These are phyloP conservation scores for Globisporangium splendens DNA, from an alignment of 352 stramenopile genomes.

Conservation along the genomic window DNA sequence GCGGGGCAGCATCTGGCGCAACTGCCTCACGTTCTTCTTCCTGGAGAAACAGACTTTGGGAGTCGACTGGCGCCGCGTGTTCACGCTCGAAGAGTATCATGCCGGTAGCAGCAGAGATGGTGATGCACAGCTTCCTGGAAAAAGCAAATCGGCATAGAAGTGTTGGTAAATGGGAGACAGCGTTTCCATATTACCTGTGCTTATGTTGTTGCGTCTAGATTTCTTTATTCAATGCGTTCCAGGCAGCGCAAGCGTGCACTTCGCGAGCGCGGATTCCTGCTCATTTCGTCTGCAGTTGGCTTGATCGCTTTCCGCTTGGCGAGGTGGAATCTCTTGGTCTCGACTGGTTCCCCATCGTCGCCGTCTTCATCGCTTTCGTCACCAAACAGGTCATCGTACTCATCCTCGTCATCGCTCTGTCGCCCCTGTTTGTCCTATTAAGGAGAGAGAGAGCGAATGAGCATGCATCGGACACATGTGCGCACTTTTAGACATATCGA, in stretches of 20 bases:
- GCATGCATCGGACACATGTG: not conserved
- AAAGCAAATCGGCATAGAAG: slow-evolving; percentile 23
- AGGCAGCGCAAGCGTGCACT: slow-evolving; percentile 74
- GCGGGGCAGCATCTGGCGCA: slow-evolving; percentile 39
- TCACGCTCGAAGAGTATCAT: slow-evolving; percentile 51
- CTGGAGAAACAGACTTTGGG: slow-evolving; percentile 14
- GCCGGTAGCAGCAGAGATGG: not conserved
- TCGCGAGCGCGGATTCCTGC: slow-evolving; percentile 56
- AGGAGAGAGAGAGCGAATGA: not conserved
- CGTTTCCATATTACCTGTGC: not conserved
- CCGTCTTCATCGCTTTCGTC: slow-evolving; percentile 21
- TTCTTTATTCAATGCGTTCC: slow-evolving; percentile 42
- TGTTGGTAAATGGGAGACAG: slow-evolving; percentile 5
- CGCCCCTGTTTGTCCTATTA: slow-evolving; percentile 38
- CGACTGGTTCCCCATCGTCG: slow-evolving; percentile 14
- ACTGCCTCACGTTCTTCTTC: slow-evolving; percentile 62
- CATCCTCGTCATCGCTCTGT: slow-evolving; percentile 16
- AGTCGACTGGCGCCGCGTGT: slow-evolving; percentile 60
- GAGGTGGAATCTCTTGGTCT: slow-evolving; percentile 54
- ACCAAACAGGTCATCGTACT: slow-evolving; percentile 25
- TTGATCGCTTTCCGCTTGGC: slow-evolving; percentile 66
- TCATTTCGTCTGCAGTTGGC: slow-evolving; percentile 58
- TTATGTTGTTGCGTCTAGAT: not conserved
- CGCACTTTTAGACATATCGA: not conserved
- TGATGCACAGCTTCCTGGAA: slow-evolving; percentile 4